Percentiles rank a stretch among this genome's conserved stretches.
These are phyloP conservation scores for Candida sp. DNA, from an alignment of 1,139 yeast genomes.

Conservation along the genomic window DNA sequence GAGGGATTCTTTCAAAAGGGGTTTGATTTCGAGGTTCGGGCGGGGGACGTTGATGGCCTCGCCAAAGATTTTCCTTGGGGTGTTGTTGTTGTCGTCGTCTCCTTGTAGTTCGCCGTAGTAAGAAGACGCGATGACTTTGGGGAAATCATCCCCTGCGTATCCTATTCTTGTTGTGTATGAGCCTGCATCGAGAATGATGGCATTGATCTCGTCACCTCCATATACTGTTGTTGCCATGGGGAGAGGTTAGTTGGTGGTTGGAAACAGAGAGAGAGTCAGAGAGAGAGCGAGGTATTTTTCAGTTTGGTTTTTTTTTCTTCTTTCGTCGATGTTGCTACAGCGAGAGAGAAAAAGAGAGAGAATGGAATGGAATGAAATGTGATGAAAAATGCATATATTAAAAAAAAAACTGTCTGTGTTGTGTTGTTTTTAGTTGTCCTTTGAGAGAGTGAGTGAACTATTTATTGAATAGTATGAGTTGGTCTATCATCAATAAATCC, in stretches of 20 bases:
- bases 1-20: slow-evolving; percentile 64
- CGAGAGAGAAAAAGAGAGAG: neutral
- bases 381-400: neutral
- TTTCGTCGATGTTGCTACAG: neutral
- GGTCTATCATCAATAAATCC: slow-evolving; percentile 14
- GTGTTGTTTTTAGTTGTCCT: neutral
- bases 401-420: neutral
- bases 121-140: slow-evolving; percentile 78
- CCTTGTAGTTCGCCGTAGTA: slow-evolving; percentile 32
- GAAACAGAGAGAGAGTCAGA: neutral
- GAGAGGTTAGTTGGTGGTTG: neutral
- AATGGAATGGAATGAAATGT: neutral
- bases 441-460: neutral
- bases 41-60: slow-evolving; percentile 62
- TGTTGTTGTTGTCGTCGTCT: neutral
- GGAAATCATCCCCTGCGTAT: slow-evolving; percentile 94
- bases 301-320: neutral
- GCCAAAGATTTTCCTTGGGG: slow-evolving; percentile 53
- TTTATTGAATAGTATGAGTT: slow-evolving; percentile 6
- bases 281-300: neutral
- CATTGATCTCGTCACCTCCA: slow-evolving; percentile 83
- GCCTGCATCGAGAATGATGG: slow-evolving; percentile 93
- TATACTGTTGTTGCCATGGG: slow-evolving; percentile 32
- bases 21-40: slow-evolving; percentile 53
- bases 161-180: slow-evolving; percentile 85